A percentile compares a stretch with the other conserved stretches of the same genome.
Evolutionary conservation across 2,329 filamentous ascomycete genomes (phyloP).

Genomic region (Aspergillus brunneoviolaceus): DNA sequence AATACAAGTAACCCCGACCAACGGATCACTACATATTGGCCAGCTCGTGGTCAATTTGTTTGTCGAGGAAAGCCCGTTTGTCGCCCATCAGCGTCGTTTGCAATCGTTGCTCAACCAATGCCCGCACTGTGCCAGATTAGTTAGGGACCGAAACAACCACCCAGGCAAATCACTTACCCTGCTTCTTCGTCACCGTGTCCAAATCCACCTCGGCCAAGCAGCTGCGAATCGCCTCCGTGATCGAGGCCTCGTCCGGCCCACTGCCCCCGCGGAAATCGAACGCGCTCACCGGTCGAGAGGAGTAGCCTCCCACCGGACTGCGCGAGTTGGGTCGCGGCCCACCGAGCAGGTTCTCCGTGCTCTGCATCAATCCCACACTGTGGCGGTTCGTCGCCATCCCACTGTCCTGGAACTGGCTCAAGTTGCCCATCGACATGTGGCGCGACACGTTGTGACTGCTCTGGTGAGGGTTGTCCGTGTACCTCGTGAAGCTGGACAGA

Average conservation of each 20-base stretch:
- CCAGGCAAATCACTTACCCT: constrained; percentile 52
- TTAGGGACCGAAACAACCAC: neutral
- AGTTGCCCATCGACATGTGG: constrained; percentile 61
- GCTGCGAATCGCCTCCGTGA: constrained; percentile 78
- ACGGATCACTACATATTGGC: constrained; percentile 71
- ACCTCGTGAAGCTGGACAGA: constrained; percentile 65
- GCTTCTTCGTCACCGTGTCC: constrained; percentile 98
- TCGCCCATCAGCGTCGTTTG: constrained; percentile 87
- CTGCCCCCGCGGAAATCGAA: constrained; percentile 58
- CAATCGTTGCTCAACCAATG: constrained; percentile 86
- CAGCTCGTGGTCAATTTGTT: constrained; percentile 88
- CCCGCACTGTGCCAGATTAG: constrained; percentile 56
- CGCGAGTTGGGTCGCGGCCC: constrained; percentile 40
- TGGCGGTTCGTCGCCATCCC: constrained; percentile 37
- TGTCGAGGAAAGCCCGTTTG: constrained; percentile 83
- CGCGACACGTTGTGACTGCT: constrained; percentile 43
- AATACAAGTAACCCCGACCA: neutral
- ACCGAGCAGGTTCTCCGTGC: constrained; percentile 46
- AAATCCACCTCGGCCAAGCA: constrained; percentile 87
- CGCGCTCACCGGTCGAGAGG: constrained; percentile 53
- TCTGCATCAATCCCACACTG: constrained; percentile 45
- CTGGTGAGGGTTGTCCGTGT: constrained; percentile 61
- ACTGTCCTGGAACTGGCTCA: constrained; percentile 49
- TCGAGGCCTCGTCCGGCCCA: constrained; percentile 75
- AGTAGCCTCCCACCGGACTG: constrained; percentile 49